A percentile compares a stretch with the other conserved stretches of the same genome.
phyloP scores from a whole-genome alignment of 352 stramenopile species.

The Phytophthora gonapodyides region DNA sequence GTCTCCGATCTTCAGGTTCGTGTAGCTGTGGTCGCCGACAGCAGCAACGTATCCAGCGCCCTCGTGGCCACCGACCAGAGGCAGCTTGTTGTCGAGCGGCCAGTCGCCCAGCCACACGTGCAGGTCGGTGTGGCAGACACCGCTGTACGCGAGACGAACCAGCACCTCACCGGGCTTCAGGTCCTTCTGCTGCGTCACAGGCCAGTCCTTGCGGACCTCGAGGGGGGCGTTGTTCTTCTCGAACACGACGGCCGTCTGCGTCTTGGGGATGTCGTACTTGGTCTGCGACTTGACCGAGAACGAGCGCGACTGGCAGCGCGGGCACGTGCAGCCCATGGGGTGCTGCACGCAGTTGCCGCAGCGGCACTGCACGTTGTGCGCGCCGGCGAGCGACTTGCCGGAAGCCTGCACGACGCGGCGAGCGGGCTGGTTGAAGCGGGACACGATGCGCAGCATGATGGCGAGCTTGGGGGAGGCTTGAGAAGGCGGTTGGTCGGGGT shows the following conservation, averaged over 20 bases:
- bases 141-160: constrained; percentile 50
- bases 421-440: constrained; percentile 37
- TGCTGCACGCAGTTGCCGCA: constrained; percentile 43
- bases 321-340: constrained; percentile 28
- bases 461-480: constrained; percentile 3
- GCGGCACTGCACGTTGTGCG: constrained; percentile 34
- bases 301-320: constrained; percentile 33
- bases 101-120: constrained; percentile 51
- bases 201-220: constrained; percentile 52
- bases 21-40: constrained; percentile 43
- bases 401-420: constrained; percentile 18
- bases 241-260: constrained; percentile 51
- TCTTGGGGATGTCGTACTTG: constrained; percentile 60
- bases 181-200: constrained; percentile 45
- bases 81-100: constrained; percentile 42
- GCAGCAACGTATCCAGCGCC: constrained; percentile 51
- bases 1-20: constrained; percentile 48
- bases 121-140: constrained; percentile 55
- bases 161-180: constrained; percentile 54
- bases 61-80: constrained; percentile 61
- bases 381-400: constrained; percentile 25
- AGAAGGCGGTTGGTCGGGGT: constrained; percentile 5
- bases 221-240: constrained; percentile 53
- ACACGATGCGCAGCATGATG: constrained; percentile 37
- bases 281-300: constrained; percentile 55